Evolutionary conservation across 2,329 filamentous ascomycete genomes (phyloP).

Genomic region (Exophiala oligosperma): DNA sequence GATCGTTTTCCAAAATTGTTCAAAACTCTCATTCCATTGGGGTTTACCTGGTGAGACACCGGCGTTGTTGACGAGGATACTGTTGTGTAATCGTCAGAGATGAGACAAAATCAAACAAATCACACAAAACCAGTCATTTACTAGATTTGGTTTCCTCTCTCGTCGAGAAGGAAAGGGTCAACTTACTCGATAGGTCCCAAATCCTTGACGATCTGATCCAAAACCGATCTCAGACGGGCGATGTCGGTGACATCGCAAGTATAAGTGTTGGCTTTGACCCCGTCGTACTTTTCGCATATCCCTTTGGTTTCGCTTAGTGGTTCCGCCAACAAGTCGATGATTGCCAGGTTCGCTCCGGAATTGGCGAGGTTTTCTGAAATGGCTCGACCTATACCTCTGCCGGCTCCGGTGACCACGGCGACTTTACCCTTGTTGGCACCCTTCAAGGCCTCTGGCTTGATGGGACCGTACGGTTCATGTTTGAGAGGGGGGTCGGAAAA

Average conservation of each 20-base stretch:
- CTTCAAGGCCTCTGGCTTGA: constrained; percentile 15
- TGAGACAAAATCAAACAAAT: neutral
- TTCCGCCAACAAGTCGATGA: constrained; percentile 29
- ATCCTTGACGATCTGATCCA: constrained; percentile 9
- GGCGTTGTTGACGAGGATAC: constrained; percentile 34
- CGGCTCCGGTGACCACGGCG: constrained; percentile 33
- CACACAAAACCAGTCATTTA: neutral
- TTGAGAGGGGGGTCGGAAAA: constrained; percentile 19
- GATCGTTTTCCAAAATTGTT: constrained; percentile 19
- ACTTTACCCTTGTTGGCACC: constrained; percentile 22
- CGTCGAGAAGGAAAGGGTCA: too few relatives aligned
- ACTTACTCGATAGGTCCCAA: constrained; percentile 23
- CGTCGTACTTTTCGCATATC: constrained; percentile 16
- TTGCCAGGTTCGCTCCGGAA: constrained; percentile 27
- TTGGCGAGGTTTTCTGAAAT: constrained; percentile 29
- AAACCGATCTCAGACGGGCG: constrained; percentile 14
- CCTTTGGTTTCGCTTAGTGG: constrained; percentile 17
- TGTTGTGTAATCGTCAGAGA: neutral
- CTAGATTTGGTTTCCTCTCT: neutral
- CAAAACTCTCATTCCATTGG: constrained; percentile 23
- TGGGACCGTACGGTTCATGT: constrained; percentile 20
- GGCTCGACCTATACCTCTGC: constrained; percentile 32
- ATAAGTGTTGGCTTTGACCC: constrained; percentile 20
- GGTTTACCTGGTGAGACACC: constrained; percentile 29
- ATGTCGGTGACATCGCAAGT: constrained; percentile 32